A percentile compares a stretch with the other conserved stretches of the same genome.
phyloP scores from a whole-genome alignment of 2,329 filamentous ascomycete species.

The Stromatinia cepivora region DNA sequence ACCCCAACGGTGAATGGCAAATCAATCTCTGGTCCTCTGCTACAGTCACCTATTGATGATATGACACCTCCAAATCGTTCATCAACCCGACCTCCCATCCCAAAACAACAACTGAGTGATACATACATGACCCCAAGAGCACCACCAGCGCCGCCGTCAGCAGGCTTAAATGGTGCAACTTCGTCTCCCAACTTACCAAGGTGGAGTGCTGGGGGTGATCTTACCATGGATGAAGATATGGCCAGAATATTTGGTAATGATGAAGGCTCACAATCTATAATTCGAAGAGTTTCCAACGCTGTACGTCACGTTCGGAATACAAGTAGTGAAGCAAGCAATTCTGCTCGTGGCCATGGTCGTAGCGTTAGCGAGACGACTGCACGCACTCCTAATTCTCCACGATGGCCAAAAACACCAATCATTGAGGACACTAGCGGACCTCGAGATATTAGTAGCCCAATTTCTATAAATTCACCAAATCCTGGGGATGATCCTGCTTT shows the following conservation, averaged over 20 bases:
- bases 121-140: constrained; percentile 42
- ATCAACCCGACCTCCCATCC: constrained; percentile 43
- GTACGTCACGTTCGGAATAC: constrained; percentile 84
- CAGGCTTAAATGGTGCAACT: constrained; percentile 43
- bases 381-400: constrained; percentile 61
- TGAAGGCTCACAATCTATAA: constrained; percentile 73
- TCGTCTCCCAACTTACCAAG: constrained; percentile 67
- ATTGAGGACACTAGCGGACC: constrained; percentile 53
- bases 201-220: constrained; percentile 79
- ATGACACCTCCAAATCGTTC: constrained; percentile 35
- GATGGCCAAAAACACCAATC: constrained; percentile 67
- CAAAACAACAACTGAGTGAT: constrained; percentile 44
- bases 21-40: constrained; percentile 36
- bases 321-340: constrained; percentile 64
- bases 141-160: constrained; percentile 38
- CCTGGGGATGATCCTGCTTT: constrained; percentile 63
- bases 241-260: constrained; percentile 79
- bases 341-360: constrained; percentile 53
- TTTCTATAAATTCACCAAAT: constrained; percentile 59
- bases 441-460: constrained; percentile 71
- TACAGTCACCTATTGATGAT: constrained; percentile 35
- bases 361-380: constrained; percentile 70
- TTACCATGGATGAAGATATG: constrained; percentile 95
- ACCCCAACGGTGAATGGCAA: constrained; percentile 41
- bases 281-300: constrained; percentile 88